phyloP scores from a whole-genome alignment of 176 grass and related monocot genomes.

The Avena insularis region DNA sequence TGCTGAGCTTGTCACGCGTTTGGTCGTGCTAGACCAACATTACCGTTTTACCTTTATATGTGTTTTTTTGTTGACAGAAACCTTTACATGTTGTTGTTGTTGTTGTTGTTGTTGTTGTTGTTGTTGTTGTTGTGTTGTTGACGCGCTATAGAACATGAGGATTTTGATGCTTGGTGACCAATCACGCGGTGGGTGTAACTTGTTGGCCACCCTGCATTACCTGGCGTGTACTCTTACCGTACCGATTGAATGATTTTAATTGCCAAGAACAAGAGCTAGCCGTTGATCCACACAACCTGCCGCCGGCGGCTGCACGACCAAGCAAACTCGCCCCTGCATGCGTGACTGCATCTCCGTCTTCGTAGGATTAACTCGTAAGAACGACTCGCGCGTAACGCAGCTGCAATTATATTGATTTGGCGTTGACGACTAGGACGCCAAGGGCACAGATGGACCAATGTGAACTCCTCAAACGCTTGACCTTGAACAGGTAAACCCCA shows the following conservation, averaged over 20 bases:
- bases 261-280: background rate
- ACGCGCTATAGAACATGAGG: background rate
- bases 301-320: background rate
- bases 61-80: no score
- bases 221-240: background rate
- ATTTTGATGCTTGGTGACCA: background rate
- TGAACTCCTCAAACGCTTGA: background rate
- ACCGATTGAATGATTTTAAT: background rate
- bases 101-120: background rate
- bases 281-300: background rate
- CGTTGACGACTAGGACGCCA: slow-evolving; percentile 1
- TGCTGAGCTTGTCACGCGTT: no score
- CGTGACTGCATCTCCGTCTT: background rate
- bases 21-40: no score
- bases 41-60: no score
- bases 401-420: background rate
- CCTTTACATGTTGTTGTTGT: no score
- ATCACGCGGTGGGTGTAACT: background rate
- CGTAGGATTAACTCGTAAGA: background rate
- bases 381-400: background rate
- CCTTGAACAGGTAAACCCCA: background rate
- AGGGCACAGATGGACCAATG: no score
- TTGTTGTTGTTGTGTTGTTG: background rate
- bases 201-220: background rate
- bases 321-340: background rate